Evolutionary conservation across 345 rosid species (phyloP), one percentile per base, ranked within the genome.

Genomic region (Hibiscus tridactylites): DNA sequence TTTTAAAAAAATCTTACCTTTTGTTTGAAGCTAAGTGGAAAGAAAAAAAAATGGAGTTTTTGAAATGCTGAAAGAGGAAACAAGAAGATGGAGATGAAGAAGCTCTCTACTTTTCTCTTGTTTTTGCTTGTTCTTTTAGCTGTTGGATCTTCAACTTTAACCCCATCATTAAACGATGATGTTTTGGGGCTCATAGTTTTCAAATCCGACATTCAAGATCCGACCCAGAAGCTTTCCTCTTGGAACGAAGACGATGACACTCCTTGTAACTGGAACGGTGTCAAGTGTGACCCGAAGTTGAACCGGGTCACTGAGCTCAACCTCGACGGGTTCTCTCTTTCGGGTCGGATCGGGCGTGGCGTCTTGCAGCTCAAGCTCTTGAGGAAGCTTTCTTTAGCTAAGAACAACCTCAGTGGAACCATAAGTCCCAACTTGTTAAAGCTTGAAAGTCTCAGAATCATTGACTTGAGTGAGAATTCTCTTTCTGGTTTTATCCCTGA

Each of bases 291-390:
- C 85, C 94, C 96, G 0, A 73, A 84, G 64, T 79, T 88, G 29
- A 87, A 84, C 68, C 87, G 98, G 64, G 97, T 95, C 72, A 85
- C 88, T 7, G 91, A 89, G 74, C 81, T 95, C 35, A 75, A 70
- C 72, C 94, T 95, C 13, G 87, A 90, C 61, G 92, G 90, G 6
- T 87, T 88, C 78, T 89, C 91, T 69, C 89, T 96, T 5, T 88
- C 97, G 52, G 98, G 99, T 64, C 85, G 85, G 80, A 85, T 89
- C 73, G 97, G 98, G 0, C 96, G 97, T 24, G 97, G 98, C 26
- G 80, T 95, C 13, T 78, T 92, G 29, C 87, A 85, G 83, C 87
- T 95, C 28, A 80, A 87, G 74, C 87, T 73, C 72, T 90, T 95
- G 53, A 85, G 88, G 59, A 85, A 81, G 75, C 87, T 95, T 10